Percentiles rank a stretch among this genome's conserved stretches.
phyloP scores from a whole-genome alignment of 306 rosid species.

The Malus orientalis region DNA sequence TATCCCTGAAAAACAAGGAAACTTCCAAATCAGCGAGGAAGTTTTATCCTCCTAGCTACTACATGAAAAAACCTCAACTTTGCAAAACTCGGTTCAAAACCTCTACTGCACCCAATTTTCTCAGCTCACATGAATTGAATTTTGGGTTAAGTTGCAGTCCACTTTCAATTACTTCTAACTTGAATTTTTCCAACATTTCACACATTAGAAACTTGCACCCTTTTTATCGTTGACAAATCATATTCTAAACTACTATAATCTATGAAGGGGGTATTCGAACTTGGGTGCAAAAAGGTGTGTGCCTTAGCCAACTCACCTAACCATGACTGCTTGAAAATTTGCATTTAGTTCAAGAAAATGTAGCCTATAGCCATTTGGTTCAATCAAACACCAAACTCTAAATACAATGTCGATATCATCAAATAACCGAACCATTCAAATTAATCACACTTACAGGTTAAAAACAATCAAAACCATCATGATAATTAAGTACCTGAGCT shows the following conservation, averaged over 20 bases:
- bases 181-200: background rate
- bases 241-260: background rate
- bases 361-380: background rate
- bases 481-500: conserved; percentile 41
- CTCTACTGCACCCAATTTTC: background rate
- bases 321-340: background rate
- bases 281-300: background rate
- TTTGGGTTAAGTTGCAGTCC: background rate
- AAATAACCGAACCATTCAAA: background rate
- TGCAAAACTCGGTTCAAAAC: background rate
- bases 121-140: background rate
- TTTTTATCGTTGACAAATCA: background rate
- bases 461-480: background rate
- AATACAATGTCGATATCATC: background rate
- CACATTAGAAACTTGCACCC: background rate
- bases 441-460: background rate
- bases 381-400: background rate
- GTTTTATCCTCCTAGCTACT: background rate
- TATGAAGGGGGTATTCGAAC: background rate
- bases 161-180: background rate
- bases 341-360: background rate
- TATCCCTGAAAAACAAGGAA: conserved; percentile 48
- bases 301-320: background rate
- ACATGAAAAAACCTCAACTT: background rate
- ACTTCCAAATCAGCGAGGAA: background rate